Conservation (phyloP, 139 green algal species). For the Ettlia oleoabundans region DNA sequence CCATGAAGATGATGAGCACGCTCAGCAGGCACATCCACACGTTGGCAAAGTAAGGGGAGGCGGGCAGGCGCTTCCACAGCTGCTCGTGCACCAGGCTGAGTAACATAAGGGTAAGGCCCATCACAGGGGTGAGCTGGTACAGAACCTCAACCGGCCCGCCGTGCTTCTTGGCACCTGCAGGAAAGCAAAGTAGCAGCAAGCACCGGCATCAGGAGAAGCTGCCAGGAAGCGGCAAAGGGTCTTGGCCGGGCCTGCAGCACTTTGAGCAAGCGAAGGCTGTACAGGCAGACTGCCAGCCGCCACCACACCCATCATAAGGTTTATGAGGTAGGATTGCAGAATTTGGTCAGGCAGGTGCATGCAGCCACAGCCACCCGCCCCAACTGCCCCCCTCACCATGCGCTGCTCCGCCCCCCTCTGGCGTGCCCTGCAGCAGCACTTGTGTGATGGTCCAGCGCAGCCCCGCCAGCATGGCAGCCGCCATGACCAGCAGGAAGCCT, state of each 20-base stretch:
- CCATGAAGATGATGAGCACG: conserved; percentile 57
- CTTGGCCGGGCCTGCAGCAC: too few species aligned
- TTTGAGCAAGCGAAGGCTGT: too few species aligned
- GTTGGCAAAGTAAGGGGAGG: conserved; percentile 77
- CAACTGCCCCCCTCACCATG: conserved; percentile 38
- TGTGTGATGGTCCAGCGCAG: conserved; percentile 91
- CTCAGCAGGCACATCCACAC: conserved; percentile 49
- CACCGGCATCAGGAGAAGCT: neutral
- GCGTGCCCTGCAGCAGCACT: conserved; percentile 75
- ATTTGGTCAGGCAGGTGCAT: too few species aligned
- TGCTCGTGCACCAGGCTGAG: conserved; percentile 74
- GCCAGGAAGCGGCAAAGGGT: too few species aligned
- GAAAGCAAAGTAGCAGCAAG: neutral
- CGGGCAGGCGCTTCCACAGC: conserved; percentile 70
- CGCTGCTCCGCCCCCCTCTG: neutral
- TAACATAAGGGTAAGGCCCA: conserved; percentile 73
- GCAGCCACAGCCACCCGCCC: too few species aligned
- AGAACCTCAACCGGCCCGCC: conserved; percentile 48
- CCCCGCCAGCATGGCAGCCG: conserved; percentile 75
- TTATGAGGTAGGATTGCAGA: too few species aligned
- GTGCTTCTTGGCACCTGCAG: conserved; percentile 15
- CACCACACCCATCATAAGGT: too few species aligned
- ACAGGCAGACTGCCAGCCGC: too few species aligned
- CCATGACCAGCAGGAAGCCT: conserved; percentile 92
- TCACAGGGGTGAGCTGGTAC: conserved; percentile 71